phyloP scores from a whole-genome alignment of 108 stramenopile species.

The Discostella pseudostelligera region DNA sequence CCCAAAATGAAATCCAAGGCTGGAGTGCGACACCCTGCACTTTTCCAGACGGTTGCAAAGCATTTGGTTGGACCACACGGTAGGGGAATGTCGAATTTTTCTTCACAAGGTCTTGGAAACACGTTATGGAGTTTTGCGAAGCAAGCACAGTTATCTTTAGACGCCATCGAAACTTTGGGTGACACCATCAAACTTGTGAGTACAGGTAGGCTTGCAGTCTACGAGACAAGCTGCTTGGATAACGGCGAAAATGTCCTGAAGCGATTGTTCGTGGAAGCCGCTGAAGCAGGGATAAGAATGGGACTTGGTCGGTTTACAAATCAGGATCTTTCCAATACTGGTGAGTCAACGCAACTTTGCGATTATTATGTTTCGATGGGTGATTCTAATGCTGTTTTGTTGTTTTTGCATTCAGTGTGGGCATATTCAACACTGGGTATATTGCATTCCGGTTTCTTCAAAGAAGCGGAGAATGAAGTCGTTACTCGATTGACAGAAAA shows the following conservation, averaged over 20 bases:
- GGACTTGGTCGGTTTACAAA: constrained; percentile 56
- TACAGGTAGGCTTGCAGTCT: constrained; percentile 69
- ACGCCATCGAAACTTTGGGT: constrained; percentile 48
- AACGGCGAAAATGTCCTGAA: constrained; percentile 68
- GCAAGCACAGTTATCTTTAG: constrained; percentile 72
- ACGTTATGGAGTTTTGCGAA: constrained; percentile 60
- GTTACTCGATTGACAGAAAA: constrained; percentile 21
- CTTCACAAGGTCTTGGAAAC: constrained; percentile 74
- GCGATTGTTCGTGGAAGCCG: constrained; percentile 55
- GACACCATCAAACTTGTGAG: constrained; percentile 34
- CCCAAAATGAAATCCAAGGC: constrained; percentile 1
- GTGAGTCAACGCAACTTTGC: not conserved
- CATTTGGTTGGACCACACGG: constrained; percentile 50
- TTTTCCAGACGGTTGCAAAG: constrained; percentile 69
- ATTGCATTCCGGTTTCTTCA: constrained; percentile 60
- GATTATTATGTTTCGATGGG: not conserved
- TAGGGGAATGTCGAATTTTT: constrained; percentile 65
- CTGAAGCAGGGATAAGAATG: constrained; percentile 50
- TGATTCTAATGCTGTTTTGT: not conserved
- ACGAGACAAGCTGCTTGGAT: constrained; percentile 69
- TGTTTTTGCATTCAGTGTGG: constrained; percentile 37
- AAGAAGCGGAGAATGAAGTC: constrained; percentile 41
- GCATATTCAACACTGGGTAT: constrained; percentile 73
- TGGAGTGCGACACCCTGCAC: constrained; percentile 70
- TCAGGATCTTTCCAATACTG: constrained; percentile 71